Base-by-base conservation (phyloP, 352 stramenopile genomes). In the Globisporangium polare region DNA sequence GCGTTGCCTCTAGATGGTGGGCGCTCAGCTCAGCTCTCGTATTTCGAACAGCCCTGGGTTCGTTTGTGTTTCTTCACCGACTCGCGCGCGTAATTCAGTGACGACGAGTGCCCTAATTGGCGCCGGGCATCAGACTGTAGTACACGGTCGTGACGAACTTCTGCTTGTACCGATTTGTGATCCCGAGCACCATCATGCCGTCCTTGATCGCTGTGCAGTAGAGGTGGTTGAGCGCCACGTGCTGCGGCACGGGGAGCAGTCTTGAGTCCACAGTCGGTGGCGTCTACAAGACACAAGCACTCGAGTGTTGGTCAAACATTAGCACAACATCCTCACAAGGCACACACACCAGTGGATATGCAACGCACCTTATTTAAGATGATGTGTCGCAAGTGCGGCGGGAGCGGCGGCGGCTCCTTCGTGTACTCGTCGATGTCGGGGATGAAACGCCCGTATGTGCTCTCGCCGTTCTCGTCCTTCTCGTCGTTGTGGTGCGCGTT, bases 201-300 rank as follows among this genome's bases (percentile, higher is more conserved):
- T 99, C 97, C 76, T 98, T 98, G 72, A 98, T 98, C 37, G 94
- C 93, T 56, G 97, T 99, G 79, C 97, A 99, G 75, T 99, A 99
- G 18, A 99, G 79, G 83, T 99, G 97, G 77, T 99, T 99, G 26
- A 99, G 84, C 15, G 97, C 97, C 37, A 99, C 97, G 75, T 99
- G 97, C 80, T 99, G 96, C 33, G 97, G 97, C 66, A 99, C 89
- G 41, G 96, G 97, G 39, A 99, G 80, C 49, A 97, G 83, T 65
- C 94, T 84, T 4, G 94, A 97, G 77, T 99, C 96, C 59, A 98
- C 90, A 47, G 92, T 89, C 54, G 97, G 94, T 6, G 96, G 94
- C 8, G 95, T 83, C 83, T 95, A 22, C 17, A n/a, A n/a, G n/a
- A n/a, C n/a, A n/a, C n/a, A n/a, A n/a, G n/a, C n/a, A n/a, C n/a